phyloP scores from a whole-genome alignment of 768 basidiomycete genomes.

The Amanita phalloides region DNA sequence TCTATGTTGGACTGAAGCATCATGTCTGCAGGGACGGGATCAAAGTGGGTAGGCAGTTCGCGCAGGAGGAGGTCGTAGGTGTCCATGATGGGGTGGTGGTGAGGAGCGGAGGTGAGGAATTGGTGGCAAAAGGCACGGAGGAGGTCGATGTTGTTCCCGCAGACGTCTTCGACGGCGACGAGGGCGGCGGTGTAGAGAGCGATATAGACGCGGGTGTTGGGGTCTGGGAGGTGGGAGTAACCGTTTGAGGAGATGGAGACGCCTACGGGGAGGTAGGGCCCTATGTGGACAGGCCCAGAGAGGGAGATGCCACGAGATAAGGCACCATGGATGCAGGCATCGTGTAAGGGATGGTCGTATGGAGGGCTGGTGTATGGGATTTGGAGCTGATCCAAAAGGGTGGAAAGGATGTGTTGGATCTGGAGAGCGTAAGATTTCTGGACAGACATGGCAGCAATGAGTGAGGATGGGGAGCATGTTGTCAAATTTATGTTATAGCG shows the following conservation, averaged over 20 bases:
- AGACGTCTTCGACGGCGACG: conserved; percentile 27
- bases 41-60: conserved; percentile 19
- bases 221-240: conserved; percentile 18
- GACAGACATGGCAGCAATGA: background rate
- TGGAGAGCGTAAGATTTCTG: background rate
- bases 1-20: conserved; percentile 26
- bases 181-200: conserved; percentile 27
- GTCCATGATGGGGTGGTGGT: conserved; percentile 20
- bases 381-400: background rate
- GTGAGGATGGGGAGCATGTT: background rate
- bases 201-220: conserved; percentile 21
- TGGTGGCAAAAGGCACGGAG: conserved; percentile 23
- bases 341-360: conserved; percentile 6
- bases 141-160: conserved; percentile 13
- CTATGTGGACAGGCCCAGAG: conserved; percentile 11
- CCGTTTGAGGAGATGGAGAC: conserved; percentile 17
- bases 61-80: conserved; percentile 22
- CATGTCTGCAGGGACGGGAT: conserved; percentile 18
- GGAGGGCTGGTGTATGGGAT: background rate
- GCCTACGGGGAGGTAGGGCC: conserved; percentile 20
- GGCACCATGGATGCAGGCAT: conserved; percentile 15
- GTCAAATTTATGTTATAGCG: too few relatives aligned
- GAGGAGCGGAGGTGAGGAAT: conserved; percentile 16
- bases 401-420: background rate
- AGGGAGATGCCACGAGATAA: conserved; percentile 15